Evolutionary conservation across 768 basidiomycete genomes (phyloP), one percentile per base, ranked within the genome.

Genomic region (Phlebiopsis gigantea): DNA sequence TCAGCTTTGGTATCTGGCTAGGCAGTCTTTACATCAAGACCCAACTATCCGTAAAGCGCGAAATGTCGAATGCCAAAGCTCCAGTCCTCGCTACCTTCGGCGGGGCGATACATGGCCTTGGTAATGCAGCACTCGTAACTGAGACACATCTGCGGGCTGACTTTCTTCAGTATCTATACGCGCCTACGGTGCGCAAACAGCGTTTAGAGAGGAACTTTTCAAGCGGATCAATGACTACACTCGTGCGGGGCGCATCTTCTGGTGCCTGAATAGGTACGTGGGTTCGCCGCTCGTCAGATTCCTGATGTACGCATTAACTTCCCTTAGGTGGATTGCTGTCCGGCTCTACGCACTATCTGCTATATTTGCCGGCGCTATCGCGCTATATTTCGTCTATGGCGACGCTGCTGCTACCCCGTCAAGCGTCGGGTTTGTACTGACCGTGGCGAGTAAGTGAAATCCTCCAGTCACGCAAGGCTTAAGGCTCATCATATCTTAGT

Each of bases 11-110:
- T n/a, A 71, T 62, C 25, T 68, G 74, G 62, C 63, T 75, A 19
- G 82, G 80, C 10, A 75, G 77, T 46, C 63, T 82, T 17, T 84
- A 82, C 66, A 83, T 84, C 63, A 75, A 76, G 58, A 77, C 79
- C 6, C 82, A 85, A 62, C 72, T 83, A 14, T 74, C 77, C 6
- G 76, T 82, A 60, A 83, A 84, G 68, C 72, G 82, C n/a, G 79
- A 82, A 63, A 78, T 79, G 78, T 78, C 75, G 45, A 79, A 77
- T 52, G 73, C 74, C 2, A 73, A 75, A 47, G 73, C 77, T 14
- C 81, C 81, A 0, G 73, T 82, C 1, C 72, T 79, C 55, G 76
- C 75, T 31, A 77, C 79, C 58, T 80, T 84, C 62, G 75, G 77
- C 8, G 80, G 81, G 19, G 78, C 80, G 0, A 75, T 83, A 31